Evolutionary conservation across 2,329 filamentous ascomycete species (phyloP).

Genomic region (Aspergillus clavatus): DNA sequence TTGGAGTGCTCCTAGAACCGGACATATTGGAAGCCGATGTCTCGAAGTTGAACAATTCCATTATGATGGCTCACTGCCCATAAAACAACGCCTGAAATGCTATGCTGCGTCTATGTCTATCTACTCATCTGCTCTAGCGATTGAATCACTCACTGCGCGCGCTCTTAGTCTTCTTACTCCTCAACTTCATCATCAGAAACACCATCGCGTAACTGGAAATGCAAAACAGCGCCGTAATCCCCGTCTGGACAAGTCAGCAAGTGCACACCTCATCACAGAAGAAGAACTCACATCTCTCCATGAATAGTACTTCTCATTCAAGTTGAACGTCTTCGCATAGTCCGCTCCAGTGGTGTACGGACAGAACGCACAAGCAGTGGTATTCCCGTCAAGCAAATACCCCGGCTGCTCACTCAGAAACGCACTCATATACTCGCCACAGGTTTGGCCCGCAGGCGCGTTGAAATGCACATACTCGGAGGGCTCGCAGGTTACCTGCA

Average conservation of each 20-base stretch:
- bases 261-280: not conserved
- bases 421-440: slow-evolving; percentile 32
- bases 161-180: slow-evolving; percentile 47
- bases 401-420: slow-evolving; percentile 26
- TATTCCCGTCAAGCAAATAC: slow-evolving; percentile 27
- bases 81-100: too few species aligned
- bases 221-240: slow-evolving; percentile 44
- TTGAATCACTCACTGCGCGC: slow-evolving; percentile 29
- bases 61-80: too few species aligned
- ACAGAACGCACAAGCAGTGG: slow-evolving; percentile 29
- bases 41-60: too few species aligned
- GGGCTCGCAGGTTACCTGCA: slow-evolving; percentile 32
- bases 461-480: slow-evolving; percentile 30
- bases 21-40: too few species aligned
- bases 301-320: slow-evolving; percentile 31
- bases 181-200: slow-evolving; percentile 47
- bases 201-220: slow-evolving; percentile 42
- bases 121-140: not conserved
- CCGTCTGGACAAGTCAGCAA: slow-evolving; percentile 24
- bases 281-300: slow-evolving; percentile 34
- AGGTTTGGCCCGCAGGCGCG: slow-evolving; percentile 27
- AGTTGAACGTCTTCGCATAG: slow-evolving; percentile 32
- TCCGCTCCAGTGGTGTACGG: slow-evolving; percentile 30
- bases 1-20: too few species aligned
- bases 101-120: too few species aligned